Percentiles rank a stretch among this genome's conserved stretches.
phyloP scores from a whole-genome alignment of 371 early-diverging fungal genomes.

The Apophysomyces elegans region DNA sequence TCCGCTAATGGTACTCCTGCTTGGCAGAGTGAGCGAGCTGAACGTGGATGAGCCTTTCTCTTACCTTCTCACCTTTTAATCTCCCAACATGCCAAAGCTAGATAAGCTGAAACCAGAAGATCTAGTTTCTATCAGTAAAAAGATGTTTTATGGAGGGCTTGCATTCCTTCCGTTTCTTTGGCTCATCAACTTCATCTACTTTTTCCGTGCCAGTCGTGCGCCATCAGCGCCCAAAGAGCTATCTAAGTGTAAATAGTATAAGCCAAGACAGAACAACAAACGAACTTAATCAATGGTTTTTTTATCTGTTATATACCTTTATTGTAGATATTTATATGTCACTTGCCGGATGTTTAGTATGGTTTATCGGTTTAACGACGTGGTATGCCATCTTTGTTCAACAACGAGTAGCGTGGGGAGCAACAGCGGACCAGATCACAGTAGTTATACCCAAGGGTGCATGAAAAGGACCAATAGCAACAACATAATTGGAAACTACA shows the following conservation, averaged over 20 bases:
- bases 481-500: too few species aligned
- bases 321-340: constrained; percentile 56
- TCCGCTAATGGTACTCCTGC: too few species aligned
- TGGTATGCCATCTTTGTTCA: constrained; percentile 67
- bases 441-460: constrained; percentile 63
- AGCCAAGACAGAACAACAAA: neutral
- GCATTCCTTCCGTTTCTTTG: constrained; percentile 64
- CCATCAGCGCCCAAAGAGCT: constrained; percentile 47
- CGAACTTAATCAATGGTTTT: neutral
- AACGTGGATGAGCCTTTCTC: too few species aligned
- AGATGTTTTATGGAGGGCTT: constrained; percentile 65
- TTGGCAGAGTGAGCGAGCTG: too few species aligned
- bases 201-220: constrained; percentile 45
- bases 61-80: too few species aligned
- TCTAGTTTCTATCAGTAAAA: constrained; percentile 55
- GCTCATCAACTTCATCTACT: constrained; percentile 63
- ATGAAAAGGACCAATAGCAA: neutral
- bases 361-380: constrained; percentile 53
- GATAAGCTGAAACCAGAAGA: constrained; percentile 61
- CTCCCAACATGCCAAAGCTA: constrained; percentile 43
- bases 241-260: constrained; percentile 45
- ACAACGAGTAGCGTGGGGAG: constrained; percentile 55
- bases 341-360: constrained; percentile 41
- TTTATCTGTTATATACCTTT: neutral
- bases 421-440: constrained; percentile 53